Percentiles rank a stretch among this genome's conserved stretches.
phyloP scores from a whole-genome alignment of 2,329 filamentous ascomycete species.

The Aspergillus latus region DNA sequence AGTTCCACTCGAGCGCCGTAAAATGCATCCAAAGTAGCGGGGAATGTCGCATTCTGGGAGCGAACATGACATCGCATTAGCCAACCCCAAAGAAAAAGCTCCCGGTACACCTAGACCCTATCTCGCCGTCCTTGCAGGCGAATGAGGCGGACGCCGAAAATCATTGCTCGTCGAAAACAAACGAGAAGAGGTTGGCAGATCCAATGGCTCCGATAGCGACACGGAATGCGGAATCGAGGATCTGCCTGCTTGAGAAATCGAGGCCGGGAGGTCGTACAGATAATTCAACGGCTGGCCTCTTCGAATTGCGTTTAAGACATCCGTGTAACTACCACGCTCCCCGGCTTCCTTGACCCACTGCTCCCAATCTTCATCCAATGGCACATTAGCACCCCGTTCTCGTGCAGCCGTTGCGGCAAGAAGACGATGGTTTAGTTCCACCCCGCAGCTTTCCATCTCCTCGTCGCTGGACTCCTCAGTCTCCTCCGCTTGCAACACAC shows the following conservation, averaged over 20 bases:
- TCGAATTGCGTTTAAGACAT: slow-evolving; percentile 42
- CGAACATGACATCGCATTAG: neutral
- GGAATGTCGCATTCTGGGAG: slow-evolving; percentile 9
- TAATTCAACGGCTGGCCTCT: slow-evolving; percentile 36
- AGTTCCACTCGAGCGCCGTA: slow-evolving; percentile 26
- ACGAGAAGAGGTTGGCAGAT: slow-evolving; percentile 25
- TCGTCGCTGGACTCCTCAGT: slow-evolving; percentile 48
- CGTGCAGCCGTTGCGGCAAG: slow-evolving; percentile 55
- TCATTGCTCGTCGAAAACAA: slow-evolving; percentile 23
- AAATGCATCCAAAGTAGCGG: slow-evolving; percentile 23
- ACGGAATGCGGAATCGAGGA: slow-evolving; percentile 20
- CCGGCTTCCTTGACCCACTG: slow-evolving; percentile 59
- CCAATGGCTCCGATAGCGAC: slow-evolving; percentile 24
- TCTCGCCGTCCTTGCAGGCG: slow-evolving; percentile 29
- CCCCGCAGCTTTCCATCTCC: slow-evolving; percentile 52
- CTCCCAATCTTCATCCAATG: slow-evolving; percentile 53
- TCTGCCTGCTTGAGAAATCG: slow-evolving; percentile 19
- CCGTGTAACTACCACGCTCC: slow-evolving; percentile 49
- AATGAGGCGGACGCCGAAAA: slow-evolving; percentile 25
- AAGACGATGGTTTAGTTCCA: slow-evolving; percentile 53
- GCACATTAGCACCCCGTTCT: slow-evolving; percentile 48
- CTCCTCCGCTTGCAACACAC: slow-evolving; percentile 27
- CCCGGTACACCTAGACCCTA: slow-evolving; percentile 18
- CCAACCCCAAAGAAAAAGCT: neutral
- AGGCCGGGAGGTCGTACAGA: slow-evolving; percentile 27